Evolutionary conservation across 2,329 filamentous ascomycete genomes (phyloP), one percentile per base, ranked within the genome.

Genomic region (Colletotrichum agaves): DNA sequence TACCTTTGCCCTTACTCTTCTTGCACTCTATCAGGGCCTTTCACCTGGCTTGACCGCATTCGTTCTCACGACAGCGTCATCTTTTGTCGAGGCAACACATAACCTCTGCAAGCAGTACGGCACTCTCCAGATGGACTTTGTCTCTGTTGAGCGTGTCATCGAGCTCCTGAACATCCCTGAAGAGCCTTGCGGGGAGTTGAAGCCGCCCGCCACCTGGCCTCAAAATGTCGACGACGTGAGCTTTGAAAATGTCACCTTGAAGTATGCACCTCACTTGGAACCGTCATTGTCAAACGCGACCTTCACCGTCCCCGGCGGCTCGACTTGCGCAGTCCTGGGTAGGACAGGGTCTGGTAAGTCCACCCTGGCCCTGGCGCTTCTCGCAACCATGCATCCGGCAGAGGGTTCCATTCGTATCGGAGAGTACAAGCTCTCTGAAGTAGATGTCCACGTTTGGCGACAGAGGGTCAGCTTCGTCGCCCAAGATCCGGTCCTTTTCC

Each of bases 261-360:
- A 88, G 52, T 97, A 97, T 72, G 93, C 93, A 6, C 88, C 91
- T 1, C 87, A 91, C 66, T 86, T 97, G 0, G 91, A 94, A 0
- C 90, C 91, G 0, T 91, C 93, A 0, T 79, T 97, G 1, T 80
- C 83, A 7, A 82, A 90, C 49, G 83, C 97, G 31, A 88, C 87
- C 0, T 89, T 97, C 69, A 87, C 84, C 2, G 93, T 97, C 59
- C 91, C 92, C 0, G 86, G 85, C 3, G 86, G 87, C 1, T 82
- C 86, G 8, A 88, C 85, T 0, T 88, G 87, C 43, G 86, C 87
- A 0, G 87, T 97, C 5, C 90, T 95, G 1, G 94, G 94, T 1
- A 89, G 94, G 39, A 97, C 94, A 0, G 91, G 93, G 0, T 96
- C 92, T 0, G 94, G 94, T 15, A 98, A 98, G 79, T 94, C 91